Conservation (phyloP, 495 filamentous ascomycete genomes). For the Aspergillus heteromorphus region DNA sequence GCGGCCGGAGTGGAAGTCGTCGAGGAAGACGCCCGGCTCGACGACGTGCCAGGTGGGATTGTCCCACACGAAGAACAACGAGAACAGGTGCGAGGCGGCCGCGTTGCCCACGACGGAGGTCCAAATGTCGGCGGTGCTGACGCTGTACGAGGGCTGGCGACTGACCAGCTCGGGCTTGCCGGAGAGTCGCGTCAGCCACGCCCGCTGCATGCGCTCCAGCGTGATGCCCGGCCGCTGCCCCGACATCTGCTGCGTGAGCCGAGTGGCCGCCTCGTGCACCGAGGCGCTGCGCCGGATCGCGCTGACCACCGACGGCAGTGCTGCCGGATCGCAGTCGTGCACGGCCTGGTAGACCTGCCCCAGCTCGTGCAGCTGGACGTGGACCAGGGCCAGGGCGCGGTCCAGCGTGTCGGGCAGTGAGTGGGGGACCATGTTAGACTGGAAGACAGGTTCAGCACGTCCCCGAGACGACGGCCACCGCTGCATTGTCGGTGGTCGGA, state of each 20-base stretch:
- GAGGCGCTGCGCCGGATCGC: neutral
- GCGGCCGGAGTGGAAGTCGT: neutral
- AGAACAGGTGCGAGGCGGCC: neutral
- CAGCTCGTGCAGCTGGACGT: neutral
- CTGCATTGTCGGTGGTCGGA: neutral
- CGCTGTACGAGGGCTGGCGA: neutral
- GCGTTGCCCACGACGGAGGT: neutral
- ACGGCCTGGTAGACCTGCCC: neutral
- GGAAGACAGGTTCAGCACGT: neutral
- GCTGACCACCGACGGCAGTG: neutral
- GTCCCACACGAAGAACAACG: neutral
- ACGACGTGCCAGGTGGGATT: neutral
- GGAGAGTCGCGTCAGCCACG: neutral
- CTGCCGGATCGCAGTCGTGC: neutral
- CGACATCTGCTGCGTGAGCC: neutral
- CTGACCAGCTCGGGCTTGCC: neutral
- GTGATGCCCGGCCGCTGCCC: neutral
- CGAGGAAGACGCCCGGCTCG: neutral
- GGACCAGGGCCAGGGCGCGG: neutral
- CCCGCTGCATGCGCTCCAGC: neutral
- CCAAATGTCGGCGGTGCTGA: neutral
- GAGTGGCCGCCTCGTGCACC: neutral
- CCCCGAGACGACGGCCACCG: neutral
- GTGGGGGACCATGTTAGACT: no score
- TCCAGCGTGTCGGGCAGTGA: neutral